Base-by-base conservation (phyloP, 495 filamentous ascomycete species). In the Hypoxylon lenormandii region DNA sequence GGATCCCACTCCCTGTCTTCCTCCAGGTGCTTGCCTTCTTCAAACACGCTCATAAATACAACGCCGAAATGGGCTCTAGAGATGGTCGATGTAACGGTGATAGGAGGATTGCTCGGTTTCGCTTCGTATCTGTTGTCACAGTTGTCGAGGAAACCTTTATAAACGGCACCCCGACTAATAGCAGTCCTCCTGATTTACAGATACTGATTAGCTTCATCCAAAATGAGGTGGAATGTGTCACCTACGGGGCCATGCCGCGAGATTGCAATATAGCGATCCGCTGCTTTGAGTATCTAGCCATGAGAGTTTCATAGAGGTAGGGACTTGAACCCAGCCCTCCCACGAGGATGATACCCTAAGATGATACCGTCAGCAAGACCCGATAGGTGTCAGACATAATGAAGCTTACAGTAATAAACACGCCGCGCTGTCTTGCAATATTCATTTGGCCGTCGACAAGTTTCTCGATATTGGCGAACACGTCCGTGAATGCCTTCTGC, bases 281-380 rank as follows among this genome's bases (percentile, higher is more conserved):
- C 1, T 48, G n/a, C n/a, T 22, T 43, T 0, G 7, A 23, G 23
- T 70, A 57, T 8, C 37, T 26, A 7, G 52, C 47, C 11, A 51
- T 51, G 26, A 76, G 59, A 8, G 38, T 37, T 0, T 66, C 55
- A 38, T 66, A 64, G 4, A 76, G 55, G 48, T 73, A 76, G 10
- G 47, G 61, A 13, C 69, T 73, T 5, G 49, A 36, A 1, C 74
- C 72, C 3, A 76, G 64, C 6, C 74, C 72, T 6, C 74, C 74
- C 1, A 74, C 74, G 4, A 74, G 69, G 15, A 76, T 67, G 43
- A 74, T 74, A 0, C 60, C 61, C 66, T 70, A 19, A 3, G 4
- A 8, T 16, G 4, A 26, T 12, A 38, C 13, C 16, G 21, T 5
- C 8, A 47, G 38, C 45, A 0, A 47, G 10, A 19, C 2, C 12